Evolutionary conservation across 2,329 filamentous ascomycete species (phyloP), one percentile per base, ranked within the genome.

Genomic region (Phaeosphaeriaceae sp.): DNA sequence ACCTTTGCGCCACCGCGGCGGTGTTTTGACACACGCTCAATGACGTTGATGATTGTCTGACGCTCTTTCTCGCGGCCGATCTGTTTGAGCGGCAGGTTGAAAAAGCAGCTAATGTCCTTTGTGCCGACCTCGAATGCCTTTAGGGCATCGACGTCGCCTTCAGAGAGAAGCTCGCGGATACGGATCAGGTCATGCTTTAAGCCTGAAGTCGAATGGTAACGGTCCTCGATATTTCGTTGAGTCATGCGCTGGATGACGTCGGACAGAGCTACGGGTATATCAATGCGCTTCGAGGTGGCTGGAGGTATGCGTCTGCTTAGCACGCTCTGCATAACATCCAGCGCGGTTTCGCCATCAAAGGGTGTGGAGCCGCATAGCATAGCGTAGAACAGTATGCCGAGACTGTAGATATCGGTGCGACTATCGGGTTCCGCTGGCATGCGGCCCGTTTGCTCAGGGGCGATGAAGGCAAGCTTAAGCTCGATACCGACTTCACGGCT

Each of bases 251-350:
- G 90, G 42, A 98, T 92, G 45, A 97, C 90, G 31, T 86, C 85
- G 1, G 91, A 91, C 44, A 97, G 82, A 7, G 90, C 89, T 57
- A 96, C 91, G 0, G 94, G 94, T 6, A 97, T 84, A 71, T 97
- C 94, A 59, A 92, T 85, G 51, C 94, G 86, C 46, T 92, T 86
- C 3, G 86, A 87, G 3, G 92, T 91, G 9, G 95, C 88, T 40
- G 88, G 88, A 4, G 91, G 88, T 63, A 97, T 88, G 47, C 91
- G 88, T 63, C 90, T 89, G 48, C 89, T 89, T 9, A 98, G 83
- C 11, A 97, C 92, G 65, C 89, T 92, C 74, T 97, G 93, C 63
- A 98, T 92, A 46, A 97, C 92, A 69, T 97, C 93, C 57, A 97
- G 86, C 0, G 93, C 91, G 0, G 88, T 89, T 13, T 88, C 85